Percentiles rank a stretch among this genome's conserved stretches.
These are phyloP conservation scores for Fusarium foetens DNA, from an alignment of 2,329 filamentous ascomycete genomes.

Conservation along the genomic window DNA sequence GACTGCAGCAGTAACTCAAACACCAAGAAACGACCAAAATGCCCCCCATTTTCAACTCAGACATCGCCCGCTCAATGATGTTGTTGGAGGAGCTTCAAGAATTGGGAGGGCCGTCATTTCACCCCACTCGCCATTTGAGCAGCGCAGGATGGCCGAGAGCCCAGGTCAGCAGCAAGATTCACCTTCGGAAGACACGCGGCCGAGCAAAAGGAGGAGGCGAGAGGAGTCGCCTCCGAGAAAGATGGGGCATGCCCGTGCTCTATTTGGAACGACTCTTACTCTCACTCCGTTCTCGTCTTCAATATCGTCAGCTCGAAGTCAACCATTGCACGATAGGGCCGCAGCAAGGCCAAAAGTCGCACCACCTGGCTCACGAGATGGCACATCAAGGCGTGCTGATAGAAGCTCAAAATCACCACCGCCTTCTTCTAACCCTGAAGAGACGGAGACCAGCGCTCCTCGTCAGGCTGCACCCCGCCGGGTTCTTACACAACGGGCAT, in stretches of 20 bases:
- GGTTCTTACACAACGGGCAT: constrained; percentile 25
- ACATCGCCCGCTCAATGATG: constrained; percentile 56
- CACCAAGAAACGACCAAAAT: constrained; percentile 35
- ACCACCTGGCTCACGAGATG: not conserved
- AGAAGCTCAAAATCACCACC: constrained; percentile 38
- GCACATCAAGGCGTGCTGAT: not conserved
- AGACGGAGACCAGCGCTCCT: not conserved
- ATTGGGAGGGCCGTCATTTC: constrained; percentile 50
- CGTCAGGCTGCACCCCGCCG: constrained; percentile 13
- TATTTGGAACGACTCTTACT: constrained; percentile 50
- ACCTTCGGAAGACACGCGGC: constrained; percentile 30
- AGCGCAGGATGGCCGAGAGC: constrained; percentile 38
- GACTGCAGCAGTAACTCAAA: constrained; percentile 33
- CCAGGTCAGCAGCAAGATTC: constrained; percentile 26
- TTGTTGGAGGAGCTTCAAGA: constrained; percentile 46
- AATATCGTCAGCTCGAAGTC: constrained; percentile 22
- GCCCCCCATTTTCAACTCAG: constrained; percentile 51
- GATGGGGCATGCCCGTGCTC: constrained; percentile 47
- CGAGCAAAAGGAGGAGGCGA: constrained; percentile 44
- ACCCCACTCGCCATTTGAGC: constrained; percentile 49
- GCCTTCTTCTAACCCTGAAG: not conserved
- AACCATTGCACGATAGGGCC: constrained; percentile 36
- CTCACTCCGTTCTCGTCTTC: constrained; percentile 42
- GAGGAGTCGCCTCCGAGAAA: constrained; percentile 49
- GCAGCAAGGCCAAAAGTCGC: constrained; percentile 12